A percentile compares a stretch with the other conserved stretches of the same genome.
phyloP scores from a whole-genome alignment of 495 filamentous ascomycete species.

The Paragyromitra xinjiangensis region DNA sequence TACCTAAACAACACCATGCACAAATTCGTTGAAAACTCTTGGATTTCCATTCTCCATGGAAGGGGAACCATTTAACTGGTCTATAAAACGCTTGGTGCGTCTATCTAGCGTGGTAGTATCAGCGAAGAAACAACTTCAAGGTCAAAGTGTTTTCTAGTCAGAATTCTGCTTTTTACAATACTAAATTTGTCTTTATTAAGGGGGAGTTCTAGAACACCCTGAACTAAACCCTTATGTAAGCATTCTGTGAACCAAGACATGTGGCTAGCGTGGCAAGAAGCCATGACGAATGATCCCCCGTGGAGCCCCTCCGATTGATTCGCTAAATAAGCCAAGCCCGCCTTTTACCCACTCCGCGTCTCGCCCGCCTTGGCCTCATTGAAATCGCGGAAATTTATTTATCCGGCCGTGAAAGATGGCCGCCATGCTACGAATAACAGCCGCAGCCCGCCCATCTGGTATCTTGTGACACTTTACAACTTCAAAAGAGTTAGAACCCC shows the following conservation, averaged over 20 bases:
- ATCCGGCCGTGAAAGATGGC: background rate
- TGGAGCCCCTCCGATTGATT: conserved; percentile 21
- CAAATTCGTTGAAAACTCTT: no score
- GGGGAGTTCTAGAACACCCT: background rate
- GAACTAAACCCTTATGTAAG: background rate
- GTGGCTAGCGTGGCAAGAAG: background rate
- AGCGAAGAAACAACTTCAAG: background rate
- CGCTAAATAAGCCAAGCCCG: conserved; percentile 18
- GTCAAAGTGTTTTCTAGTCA: no score
- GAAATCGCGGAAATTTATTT: background rate
- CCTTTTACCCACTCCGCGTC: conserved; percentile 6
- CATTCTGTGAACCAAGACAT: background rate
- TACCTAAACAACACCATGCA: no score
- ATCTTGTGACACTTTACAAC: no score
- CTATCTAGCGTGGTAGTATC: background rate
- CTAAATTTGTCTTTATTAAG: background rate
- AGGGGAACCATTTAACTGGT: no score
- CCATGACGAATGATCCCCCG: background rate
- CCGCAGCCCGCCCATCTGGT: background rate
- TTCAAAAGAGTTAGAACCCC: no score
- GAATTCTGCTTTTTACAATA: no score
- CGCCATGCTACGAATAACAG: background rate
- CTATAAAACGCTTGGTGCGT: background rate
- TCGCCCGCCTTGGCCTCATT: background rate
- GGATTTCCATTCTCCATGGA: no score